Percentiles rank a stretch among this genome's conserved stretches.
These are phyloP conservation scores for Phytopythium montanum DNA, from an alignment of 352 stramenopile genomes.

Conservation along the genomic window DNA sequence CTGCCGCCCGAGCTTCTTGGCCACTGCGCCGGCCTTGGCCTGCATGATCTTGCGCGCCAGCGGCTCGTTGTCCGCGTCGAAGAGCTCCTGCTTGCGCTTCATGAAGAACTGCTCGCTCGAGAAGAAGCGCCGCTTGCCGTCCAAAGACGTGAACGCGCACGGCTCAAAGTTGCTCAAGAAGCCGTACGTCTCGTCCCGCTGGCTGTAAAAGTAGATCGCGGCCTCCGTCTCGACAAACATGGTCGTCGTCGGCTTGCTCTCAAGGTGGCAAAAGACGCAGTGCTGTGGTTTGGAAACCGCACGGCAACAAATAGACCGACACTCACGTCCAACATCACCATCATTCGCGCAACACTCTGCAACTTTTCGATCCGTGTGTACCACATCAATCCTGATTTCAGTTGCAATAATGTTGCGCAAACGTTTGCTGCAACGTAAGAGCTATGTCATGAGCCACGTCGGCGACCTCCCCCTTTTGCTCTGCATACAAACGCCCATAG, in stretches of 20 bases:
- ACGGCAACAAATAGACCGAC: background rate
- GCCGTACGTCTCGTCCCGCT: conserved; percentile 30
- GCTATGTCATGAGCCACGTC: background rate
- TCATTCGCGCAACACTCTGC: background rate
- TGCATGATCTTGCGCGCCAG: conserved; percentile 43
- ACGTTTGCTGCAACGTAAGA: background rate
- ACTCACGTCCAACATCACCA: background rate
- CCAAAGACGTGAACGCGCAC: conserved; percentile 36
- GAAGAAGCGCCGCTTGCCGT: conserved; percentile 25
- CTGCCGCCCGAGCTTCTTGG: conserved; percentile 49
- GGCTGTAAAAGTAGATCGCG: conserved; percentile 57
- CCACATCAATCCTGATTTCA: background rate
- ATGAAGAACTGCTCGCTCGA: conserved; percentile 77
- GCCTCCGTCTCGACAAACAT: conserved; percentile 26
- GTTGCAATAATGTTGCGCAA: background rate
- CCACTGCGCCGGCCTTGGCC: conserved; percentile 37
- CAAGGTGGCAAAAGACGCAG: background rate
- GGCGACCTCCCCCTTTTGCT: background rate
- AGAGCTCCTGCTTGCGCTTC: conserved; percentile 69
- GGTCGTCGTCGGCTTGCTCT: background rate
- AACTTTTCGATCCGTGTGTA: background rate
- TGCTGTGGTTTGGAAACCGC: background rate
- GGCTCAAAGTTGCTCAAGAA: conserved; percentile 64
- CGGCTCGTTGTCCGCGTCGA: conserved; percentile 37
- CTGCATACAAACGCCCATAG: background rate